These are phyloP conservation scores for Dactylonectria macrodidyma DNA, from an alignment of 2,329 filamentous ascomycete species.

Conservation along the genomic window DNA sequence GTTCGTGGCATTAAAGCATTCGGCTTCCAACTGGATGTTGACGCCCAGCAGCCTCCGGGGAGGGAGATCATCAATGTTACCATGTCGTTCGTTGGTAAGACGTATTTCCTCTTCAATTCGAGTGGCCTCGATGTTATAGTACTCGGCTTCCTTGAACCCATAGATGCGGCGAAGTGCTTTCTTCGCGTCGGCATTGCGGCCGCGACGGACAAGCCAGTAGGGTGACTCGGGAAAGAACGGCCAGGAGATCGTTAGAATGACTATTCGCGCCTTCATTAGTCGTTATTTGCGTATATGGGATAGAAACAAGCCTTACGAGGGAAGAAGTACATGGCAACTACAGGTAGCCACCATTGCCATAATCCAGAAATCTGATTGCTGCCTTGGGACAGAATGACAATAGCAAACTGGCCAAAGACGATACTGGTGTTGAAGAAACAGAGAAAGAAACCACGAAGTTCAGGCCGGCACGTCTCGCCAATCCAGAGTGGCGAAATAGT, in stretches of 20 bases:
- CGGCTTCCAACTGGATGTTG: slow-evolving; percentile 20
- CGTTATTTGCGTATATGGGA: background rate
- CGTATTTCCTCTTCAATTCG: slow-evolving; percentile 47
- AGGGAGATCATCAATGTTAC: slow-evolving; percentile 12
- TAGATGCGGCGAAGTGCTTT: slow-evolving; percentile 46
- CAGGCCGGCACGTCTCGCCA: slow-evolving; percentile 54
- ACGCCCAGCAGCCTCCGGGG: slow-evolving; percentile 21
- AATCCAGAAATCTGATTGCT: slow-evolving; percentile 40
- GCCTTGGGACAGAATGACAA: slow-evolving; percentile 43
- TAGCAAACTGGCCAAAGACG: slow-evolving; percentile 53
- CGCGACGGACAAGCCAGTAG: slow-evolving; percentile 50
- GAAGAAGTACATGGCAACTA: slow-evolving; percentile 51
- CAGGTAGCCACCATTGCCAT: slow-evolving; percentile 52
- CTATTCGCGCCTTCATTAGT: slow-evolving; percentile 24
- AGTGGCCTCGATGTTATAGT: slow-evolving; percentile 48
- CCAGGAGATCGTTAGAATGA: slow-evolving; percentile 40
- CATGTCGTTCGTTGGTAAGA: slow-evolving; percentile 33
- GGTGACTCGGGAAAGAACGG: slow-evolving; percentile 56
- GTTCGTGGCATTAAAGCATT: slow-evolving; percentile 51
- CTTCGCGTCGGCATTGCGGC: slow-evolving; percentile 37
- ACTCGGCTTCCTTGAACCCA: slow-evolving; percentile 41
- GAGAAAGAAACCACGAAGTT: slow-evolving; percentile 56
- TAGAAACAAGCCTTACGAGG: slow-evolving; percentile 40
- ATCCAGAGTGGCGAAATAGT: slow-evolving; percentile 56
- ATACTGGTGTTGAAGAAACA: slow-evolving; percentile 56